Conservation (phyloP, 116 monocot genomes). For the Posidonia oceanica region DNA sequence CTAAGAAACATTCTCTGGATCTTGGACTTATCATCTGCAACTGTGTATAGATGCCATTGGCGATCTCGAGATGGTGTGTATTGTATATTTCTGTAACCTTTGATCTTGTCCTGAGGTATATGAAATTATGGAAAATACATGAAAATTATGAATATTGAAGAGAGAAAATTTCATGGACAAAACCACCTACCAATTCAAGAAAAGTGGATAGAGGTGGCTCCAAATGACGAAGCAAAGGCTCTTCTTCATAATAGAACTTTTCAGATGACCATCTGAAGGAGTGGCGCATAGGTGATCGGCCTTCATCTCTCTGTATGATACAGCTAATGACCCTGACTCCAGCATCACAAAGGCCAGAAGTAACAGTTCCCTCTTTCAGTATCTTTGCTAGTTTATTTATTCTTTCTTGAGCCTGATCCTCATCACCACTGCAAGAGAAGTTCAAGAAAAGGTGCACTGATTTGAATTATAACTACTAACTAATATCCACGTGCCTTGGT, state of each 20-base stretch:
- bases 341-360: constrained; percentile 49
- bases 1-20: constrained; percentile 93
- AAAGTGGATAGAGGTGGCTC: constrained; percentile 97
- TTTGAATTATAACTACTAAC: neutral
- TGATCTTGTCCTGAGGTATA: constrained; percentile 67
- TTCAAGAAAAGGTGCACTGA: neutral
- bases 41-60: constrained; percentile 93
- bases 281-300: constrained; percentile 96
- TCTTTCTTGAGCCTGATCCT: constrained; percentile 98
- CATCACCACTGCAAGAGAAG: constrained; percentile 70
- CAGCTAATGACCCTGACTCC: constrained; percentile 73
- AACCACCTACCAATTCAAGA: constrained; percentile 76
- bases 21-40: constrained; percentile 37
- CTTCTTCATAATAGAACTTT: constrained; percentile 70
- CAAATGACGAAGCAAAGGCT: constrained; percentile 90
- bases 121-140: constrained; percentile 3
- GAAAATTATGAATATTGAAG: neutral
- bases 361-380: constrained; percentile 61
- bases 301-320: constrained; percentile 99
- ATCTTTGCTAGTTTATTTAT: constrained; percentile 85
- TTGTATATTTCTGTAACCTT: constrained; percentile 69
- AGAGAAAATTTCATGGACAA: neutral
- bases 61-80: constrained; percentile 95
- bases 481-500: too few relatives aligned
- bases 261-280: constrained; percentile 86